Conservation (phyloP, 805 yeast genomes). For the Huiozyma naganishii region DNA sequence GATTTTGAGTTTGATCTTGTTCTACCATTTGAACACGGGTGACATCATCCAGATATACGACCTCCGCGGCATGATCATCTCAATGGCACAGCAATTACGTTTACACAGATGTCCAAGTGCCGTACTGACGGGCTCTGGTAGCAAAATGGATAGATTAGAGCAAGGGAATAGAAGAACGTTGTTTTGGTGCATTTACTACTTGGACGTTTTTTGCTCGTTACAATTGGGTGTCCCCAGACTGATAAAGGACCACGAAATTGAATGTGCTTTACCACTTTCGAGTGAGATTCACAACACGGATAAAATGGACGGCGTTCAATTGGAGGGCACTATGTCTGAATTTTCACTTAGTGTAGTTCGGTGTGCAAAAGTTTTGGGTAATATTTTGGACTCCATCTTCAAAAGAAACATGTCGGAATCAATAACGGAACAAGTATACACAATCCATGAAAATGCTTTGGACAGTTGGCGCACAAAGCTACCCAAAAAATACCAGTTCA, state of each 20-base stretch:
- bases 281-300: background rate
- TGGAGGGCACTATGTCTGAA: constrained; percentile 61
- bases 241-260: constrained; percentile 70
- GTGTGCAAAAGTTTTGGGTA: constrained; percentile 62
- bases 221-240: constrained; percentile 76
- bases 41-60: constrained; percentile 66
- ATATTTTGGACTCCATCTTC: constrained; percentile 59
- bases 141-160: constrained; percentile 53
- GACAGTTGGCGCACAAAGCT: constrained; percentile 73
- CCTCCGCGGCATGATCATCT: constrained; percentile 60
- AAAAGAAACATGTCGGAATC: constrained; percentile 37
- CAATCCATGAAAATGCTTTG: constrained; percentile 51
- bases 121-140: constrained; percentile 55
- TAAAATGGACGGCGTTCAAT: constrained; percentile 25
- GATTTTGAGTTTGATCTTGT: constrained; percentile 53
- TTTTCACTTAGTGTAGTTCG: constrained; percentile 56
- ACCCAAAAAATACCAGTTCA: constrained; percentile 50
- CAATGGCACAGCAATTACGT: constrained; percentile 79
- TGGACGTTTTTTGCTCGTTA: constrained; percentile 67
- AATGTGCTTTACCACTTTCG: constrained; percentile 61
- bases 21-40: constrained; percentile 63
- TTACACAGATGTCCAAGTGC: constrained; percentile 83
- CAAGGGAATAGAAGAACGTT: constrained; percentile 74
- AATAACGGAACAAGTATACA: constrained; percentile 17
- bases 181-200: constrained; percentile 74